Percentiles rank a stretch among this genome's conserved stretches.
These are phyloP conservation scores for Fusarium albosuccineum DNA, from an alignment of 2,329 filamentous ascomycete species.

Conservation along the genomic window DNA sequence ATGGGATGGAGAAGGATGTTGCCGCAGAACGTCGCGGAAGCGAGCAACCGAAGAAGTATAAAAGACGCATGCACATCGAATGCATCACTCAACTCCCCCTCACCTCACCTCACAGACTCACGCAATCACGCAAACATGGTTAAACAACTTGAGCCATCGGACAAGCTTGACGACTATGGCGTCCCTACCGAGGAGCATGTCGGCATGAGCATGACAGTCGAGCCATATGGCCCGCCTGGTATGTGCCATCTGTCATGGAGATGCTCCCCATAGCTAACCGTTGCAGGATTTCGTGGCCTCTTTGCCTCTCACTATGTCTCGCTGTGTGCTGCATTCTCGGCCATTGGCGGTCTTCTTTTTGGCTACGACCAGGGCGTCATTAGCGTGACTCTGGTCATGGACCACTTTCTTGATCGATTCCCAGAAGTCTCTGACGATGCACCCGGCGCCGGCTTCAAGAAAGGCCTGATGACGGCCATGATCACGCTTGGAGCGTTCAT, in stretches of 20 bases:
- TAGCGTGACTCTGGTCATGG: constrained; percentile 53
- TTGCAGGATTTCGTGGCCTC: not conserved
- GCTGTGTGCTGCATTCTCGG: constrained; percentile 49
- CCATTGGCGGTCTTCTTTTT: constrained; percentile 57
- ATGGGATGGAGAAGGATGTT: not conserved
- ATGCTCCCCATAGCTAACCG: not conserved
- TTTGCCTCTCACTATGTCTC: constrained; percentile 35
- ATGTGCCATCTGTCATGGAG: not conserved
- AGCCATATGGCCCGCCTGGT: constrained; percentile 4
- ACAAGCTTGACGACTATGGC: constrained; percentile 4
- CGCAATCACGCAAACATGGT: not conserved
- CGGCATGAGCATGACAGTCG: not conserved
- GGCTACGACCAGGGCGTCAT: constrained; percentile 57
- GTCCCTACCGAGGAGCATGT: not conserved
- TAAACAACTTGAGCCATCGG: not conserved
- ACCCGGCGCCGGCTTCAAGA: constrained; percentile 53
- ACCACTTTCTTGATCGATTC: constrained; percentile 49
- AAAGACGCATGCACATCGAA: not conserved
- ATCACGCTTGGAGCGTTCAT: constrained; percentile 61
- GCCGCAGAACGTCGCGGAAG: not conserved
- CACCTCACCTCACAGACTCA: not conserved
- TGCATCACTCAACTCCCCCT: not conserved
- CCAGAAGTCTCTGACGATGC: constrained; percentile 49
- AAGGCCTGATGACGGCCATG: constrained; percentile 62
- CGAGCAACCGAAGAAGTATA: not conserved